Conservation (phyloP, 2,329 filamentous ascomycete genomes). For the Diaporthe aspalathi region DNA sequence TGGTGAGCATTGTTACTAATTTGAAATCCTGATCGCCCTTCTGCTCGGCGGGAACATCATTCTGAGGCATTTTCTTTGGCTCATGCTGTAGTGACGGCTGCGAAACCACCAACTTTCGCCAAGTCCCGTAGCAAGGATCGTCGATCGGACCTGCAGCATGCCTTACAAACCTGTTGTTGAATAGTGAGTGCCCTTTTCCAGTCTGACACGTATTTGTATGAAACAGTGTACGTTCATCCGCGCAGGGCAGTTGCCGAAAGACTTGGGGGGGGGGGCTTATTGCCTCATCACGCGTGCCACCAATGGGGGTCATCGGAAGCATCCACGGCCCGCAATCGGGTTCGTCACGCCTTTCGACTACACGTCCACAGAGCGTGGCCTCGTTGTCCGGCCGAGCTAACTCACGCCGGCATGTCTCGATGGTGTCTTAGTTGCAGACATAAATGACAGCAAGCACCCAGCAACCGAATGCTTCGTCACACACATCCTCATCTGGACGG, state of each 20-base stretch:
- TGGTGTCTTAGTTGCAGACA: no score
- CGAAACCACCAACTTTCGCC: neutral
- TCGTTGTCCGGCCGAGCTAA: neutral
- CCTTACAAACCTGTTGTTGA: no score
- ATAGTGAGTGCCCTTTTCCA: neutral
- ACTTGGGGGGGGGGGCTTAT: neutral
- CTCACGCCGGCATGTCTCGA: neutral
- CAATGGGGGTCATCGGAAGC: neutral
- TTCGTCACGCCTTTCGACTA: neutral
- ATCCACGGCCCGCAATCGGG: neutral
- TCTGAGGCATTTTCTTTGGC: neutral
- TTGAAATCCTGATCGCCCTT: no score
- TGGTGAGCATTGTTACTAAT: neutral
- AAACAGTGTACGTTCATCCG: neutral
- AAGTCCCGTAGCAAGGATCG: neutral
- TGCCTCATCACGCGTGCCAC: neutral
- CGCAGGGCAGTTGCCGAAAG: neutral
- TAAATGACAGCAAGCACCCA: neutral
- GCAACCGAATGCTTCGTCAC: neutral
- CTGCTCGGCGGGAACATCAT: no score
- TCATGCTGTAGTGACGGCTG: neutral
- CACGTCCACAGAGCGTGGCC: neutral
- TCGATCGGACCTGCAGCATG: neutral
- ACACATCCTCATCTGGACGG: neutral
- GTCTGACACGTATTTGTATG: neutral